A percentile compares a stretch with the other conserved stretches of the same genome.
Evolutionary conservation across 805 yeast species (phyloP).

Genomic region (Dipodascus geniculatus): DNA sequence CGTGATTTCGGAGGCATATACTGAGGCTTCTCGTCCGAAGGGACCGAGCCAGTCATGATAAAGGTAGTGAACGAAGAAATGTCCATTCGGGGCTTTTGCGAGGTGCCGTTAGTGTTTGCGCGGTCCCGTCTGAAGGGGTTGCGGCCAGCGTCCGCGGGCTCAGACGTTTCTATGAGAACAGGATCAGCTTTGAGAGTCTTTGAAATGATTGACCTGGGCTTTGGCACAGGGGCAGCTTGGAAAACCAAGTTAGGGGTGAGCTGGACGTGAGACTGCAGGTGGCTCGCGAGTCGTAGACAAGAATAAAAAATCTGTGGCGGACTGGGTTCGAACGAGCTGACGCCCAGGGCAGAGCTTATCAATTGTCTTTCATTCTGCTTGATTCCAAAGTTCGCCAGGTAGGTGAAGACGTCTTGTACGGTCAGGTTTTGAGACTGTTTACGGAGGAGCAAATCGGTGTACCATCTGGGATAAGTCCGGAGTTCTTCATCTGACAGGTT

Average conservation of each 20-base stretch:
- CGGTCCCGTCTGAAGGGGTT: constrained; percentile 17
- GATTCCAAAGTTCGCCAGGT: constrained; percentile 67
- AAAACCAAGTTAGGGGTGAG: constrained; percentile 31
- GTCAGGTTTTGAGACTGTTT: constrained; percentile 52
- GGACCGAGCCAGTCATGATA: constrained; percentile 69
- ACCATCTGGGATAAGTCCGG: constrained; percentile 87
- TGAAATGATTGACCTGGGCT: constrained; percentile 67
- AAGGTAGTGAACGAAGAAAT: constrained; percentile 79
- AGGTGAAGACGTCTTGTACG: constrained; percentile 65
- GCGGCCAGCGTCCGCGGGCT: constrained; percentile 9
- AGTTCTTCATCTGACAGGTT: constrained; percentile 70
- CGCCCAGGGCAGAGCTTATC: constrained; percentile 33
- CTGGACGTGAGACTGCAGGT: constrained; percentile 40
- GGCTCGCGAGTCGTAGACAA: constrained; percentile 66
- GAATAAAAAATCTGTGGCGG: constrained; percentile 74
- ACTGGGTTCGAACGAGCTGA: constrained; percentile 29
- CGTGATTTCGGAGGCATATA: constrained; percentile 10
- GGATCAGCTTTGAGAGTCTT: constrained; percentile 32
- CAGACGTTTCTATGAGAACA: constrained; percentile 3
- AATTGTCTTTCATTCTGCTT: constrained; percentile 37
- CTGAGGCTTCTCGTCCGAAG: constrained; percentile 19
- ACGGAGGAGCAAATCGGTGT: constrained; percentile 67
- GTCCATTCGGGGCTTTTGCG: constrained; percentile 39
- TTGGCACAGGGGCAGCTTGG: constrained; percentile 54
- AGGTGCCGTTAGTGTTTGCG: background rate